Evolutionary conservation across 2,329 filamentous ascomycete genomes (phyloP), one percentile per base, ranked within the genome.

Genomic region (Colletotrichum sp.): DNA sequence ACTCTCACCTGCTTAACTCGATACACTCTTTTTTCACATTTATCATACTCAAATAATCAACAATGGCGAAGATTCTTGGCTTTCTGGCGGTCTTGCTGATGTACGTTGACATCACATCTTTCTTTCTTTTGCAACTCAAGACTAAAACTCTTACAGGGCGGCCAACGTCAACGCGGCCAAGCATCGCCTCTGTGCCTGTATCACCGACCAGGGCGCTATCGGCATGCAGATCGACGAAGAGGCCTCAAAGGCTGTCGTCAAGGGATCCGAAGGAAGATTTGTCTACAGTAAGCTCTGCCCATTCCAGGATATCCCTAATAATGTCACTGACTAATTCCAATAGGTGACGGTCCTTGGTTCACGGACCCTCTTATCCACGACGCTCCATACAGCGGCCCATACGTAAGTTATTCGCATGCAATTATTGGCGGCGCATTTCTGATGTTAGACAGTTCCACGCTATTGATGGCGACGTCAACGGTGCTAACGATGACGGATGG

Each of bases 261-360:
- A 22, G n/a, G 44, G 0, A 49, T 49, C 44, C 11, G 44, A 49
- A 0, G 44, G 44, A 22, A 49, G 0, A 22, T 49, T 49, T 2
- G 44, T 49, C 0, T 49, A 49, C n/a, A 49, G 44, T 49, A 49
- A 7, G 44, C 3, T 3, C 44, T 49, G 22, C n/a, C 19, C 11
- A 49, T 0, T 0, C 19, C 44, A 7, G 13, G 0, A 12, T 49
- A 3, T 0, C 44, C 44, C 44, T 3, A n/a, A 1, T 0, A 1
- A 49, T 0, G n/a, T 13, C 44, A 22, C 44, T 49, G n/a, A 49
- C 44, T 6, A 8, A 22, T 7, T 13, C 6, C 44, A n/a, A 49
- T 6, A 49, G 44, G 44, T 11, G 44, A 49, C 44, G 11, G 44
- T 1, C 44, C 44, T 49, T 49, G 44, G 44, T 49, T 49, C 44